A percentile compares a stretch with the other conserved stretches of the same genome.
phyloP scores from a whole-genome alignment of 495 filamentous ascomycete species.

The Podospora pseudocomata region DNA sequence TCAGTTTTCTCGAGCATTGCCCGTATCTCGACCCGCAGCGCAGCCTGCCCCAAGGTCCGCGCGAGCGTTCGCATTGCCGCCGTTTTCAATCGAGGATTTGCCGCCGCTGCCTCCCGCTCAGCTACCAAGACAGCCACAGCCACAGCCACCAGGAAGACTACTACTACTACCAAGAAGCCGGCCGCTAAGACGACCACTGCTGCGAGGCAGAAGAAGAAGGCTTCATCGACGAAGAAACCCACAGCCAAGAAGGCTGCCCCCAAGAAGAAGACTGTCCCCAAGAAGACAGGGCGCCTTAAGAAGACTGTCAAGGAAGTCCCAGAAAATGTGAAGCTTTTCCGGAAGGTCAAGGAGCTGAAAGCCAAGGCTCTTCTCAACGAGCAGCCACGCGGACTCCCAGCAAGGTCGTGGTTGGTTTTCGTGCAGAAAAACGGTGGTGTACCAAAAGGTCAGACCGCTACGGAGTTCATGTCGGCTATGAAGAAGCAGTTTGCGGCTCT shows the following conservation, averaged over 20 bases:
- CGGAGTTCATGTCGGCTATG: background rate
- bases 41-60: conserved; percentile 9
- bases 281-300: conserved; percentile 17
- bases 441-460: background rate
- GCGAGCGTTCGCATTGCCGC: conserved; percentile 16
- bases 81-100: conserved; percentile 28
- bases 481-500: conserved; percentile 27
- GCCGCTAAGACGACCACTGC: conserved; percentile 11
- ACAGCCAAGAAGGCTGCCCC: conserved; percentile 22
- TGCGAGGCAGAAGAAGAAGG: conserved; percentile 17
- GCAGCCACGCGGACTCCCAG: conserved; percentile 20
- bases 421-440: conserved; percentile 9
- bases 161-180: conserved; percentile 19
- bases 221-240: conserved; percentile 22
- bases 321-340: conserved; percentile 16
- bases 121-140: conserved; percentile 17
- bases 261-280: conserved; percentile 22
- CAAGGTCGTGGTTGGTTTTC: conserved; percentile 23
- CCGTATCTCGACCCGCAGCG: background rate
- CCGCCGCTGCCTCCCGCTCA: conserved; percentile 16
- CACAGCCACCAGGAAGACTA: conserved; percentile 21
- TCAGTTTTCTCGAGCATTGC: conserved; percentile 5
- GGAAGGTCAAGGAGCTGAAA: conserved; percentile 21
- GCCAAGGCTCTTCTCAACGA: conserved; percentile 30
- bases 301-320: conserved; percentile 22